Percentiles rank a stretch among this genome's conserved stretches.
Evolutionary conservation across 805 yeast species (phyloP).

Genomic region (Kodamaea kaohsiungensis): DNA sequence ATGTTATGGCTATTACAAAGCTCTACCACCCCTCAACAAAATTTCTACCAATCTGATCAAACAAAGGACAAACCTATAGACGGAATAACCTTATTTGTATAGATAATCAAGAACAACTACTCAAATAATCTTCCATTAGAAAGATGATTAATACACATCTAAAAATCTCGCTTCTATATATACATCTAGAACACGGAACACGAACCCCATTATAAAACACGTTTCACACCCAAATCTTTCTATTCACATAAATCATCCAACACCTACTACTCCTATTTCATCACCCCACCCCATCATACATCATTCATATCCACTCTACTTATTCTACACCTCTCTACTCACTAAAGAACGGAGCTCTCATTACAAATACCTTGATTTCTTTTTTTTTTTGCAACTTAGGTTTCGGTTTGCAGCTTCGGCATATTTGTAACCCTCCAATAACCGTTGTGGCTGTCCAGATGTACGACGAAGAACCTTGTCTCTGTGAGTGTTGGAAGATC

Average conservation of each 20-base stretch:
- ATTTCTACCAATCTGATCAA: too few species aligned
- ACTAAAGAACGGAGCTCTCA: background rate
- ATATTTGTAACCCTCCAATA: background rate
- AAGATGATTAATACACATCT: too few species aligned
- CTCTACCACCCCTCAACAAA: too few species aligned
- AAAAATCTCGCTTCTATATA: too few species aligned
- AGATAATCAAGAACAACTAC: too few species aligned
- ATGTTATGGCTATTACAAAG: too few species aligned
- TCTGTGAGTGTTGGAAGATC: background rate
- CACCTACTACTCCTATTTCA: background rate
- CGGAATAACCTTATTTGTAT: too few species aligned
- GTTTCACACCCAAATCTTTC: background rate
- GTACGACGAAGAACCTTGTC: too few species aligned
- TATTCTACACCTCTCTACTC: background rate
- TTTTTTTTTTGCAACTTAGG: background rate
- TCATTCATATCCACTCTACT: background rate
- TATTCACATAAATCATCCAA: background rate
- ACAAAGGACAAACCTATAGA: too few species aligned
- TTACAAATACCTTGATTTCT: background rate
- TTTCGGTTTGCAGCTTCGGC: background rate
- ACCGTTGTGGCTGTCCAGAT: background rate
- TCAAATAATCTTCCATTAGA: too few species aligned
- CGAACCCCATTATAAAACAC: background rate
- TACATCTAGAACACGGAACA: too few species aligned
- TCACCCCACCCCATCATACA: background rate